Evolutionary conservation across 768 basidiomycete species (phyloP).

Genomic region (Hortiboletus flavorubellus): DNA sequence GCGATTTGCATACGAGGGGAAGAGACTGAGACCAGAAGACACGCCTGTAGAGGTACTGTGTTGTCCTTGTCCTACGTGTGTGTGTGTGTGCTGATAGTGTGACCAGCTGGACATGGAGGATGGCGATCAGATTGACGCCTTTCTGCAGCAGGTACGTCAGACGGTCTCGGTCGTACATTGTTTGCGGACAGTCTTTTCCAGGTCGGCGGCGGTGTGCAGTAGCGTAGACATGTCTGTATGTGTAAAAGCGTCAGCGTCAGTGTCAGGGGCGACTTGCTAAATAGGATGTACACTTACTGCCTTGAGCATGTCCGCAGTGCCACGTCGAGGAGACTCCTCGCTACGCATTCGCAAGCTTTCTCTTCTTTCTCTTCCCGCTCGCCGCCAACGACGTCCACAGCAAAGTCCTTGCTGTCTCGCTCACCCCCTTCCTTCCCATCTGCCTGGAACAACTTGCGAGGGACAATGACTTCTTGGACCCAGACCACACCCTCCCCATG

Average conservation of each 20-base stretch:
- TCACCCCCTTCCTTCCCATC: slow-evolving; percentile 81
- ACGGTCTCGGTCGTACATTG: neutral
- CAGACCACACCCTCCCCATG: slow-evolving; percentile 68
- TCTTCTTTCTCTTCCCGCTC: neutral
- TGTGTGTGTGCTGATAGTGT: neutral
- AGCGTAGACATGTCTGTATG: too few relatives aligned
- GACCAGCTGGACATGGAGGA: slow-evolving; percentile 56
- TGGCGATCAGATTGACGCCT: slow-evolving; percentile 59
- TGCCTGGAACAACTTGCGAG: slow-evolving; percentile 86
- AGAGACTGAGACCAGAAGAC: slow-evolving; percentile 43
- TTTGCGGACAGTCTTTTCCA: slow-evolving; percentile 1
- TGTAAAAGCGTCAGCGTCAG: too few relatives aligned
- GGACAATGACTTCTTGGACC: slow-evolving; percentile 79
- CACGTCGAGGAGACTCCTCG: slow-evolving; percentile 41
- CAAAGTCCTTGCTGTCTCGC: slow-evolving; percentile 76
- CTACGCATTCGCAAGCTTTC: slow-evolving; percentile 80
- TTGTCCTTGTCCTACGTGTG: neutral
- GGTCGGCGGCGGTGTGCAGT: slow-evolving; percentile 19
- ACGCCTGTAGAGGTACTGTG: slow-evolving; percentile 52
- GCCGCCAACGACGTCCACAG: slow-evolving; percentile 32
- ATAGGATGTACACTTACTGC: neutral
- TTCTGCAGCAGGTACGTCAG: slow-evolving; percentile 49
- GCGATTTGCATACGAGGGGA: slow-evolving; percentile 57
- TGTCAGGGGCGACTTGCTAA: neutral
- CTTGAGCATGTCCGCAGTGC: neutral